Conservation (phyloP, 2,329 filamentous ascomycete species). For the Diaporthe caulivora region DNA sequence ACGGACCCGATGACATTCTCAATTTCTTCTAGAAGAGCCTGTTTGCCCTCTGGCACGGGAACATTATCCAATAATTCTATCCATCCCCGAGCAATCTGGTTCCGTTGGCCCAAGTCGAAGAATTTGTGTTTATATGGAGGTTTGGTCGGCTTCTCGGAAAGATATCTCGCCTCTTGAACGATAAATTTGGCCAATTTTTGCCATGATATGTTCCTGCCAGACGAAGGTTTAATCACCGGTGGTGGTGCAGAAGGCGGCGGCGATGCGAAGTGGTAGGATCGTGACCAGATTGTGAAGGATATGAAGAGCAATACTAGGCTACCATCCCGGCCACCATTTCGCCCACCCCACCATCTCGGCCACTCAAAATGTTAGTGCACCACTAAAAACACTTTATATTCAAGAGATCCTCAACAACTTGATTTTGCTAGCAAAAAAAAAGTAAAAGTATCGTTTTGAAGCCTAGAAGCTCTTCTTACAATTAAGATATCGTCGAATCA, state of each 20-base stretch:
- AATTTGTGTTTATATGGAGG: not conserved
- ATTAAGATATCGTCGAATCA: too few species aligned
- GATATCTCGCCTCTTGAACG: not conserved
- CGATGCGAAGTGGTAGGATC: not conserved
- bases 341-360: too few species aligned
- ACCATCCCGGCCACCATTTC: too few species aligned
- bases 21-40: not conserved
- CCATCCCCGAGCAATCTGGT: not conserved
- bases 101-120: not conserved
- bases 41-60: not conserved
- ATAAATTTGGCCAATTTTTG: not conserved
- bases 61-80: not conserved
- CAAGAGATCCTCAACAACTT: too few species aligned
- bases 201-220: not conserved
- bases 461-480: too few species aligned
- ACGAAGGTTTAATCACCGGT: not conserved
- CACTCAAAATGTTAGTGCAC: too few species aligned
- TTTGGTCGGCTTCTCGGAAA: not conserved
- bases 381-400: too few species aligned
- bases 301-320: not conserved
- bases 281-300: not conserved
- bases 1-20: constrained; percentile 45
- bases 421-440: too few species aligned
- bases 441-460: too few species aligned
- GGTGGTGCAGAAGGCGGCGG: not conserved